Percentiles rank a stretch among this genome's conserved stretches.
Evolutionary conservation across 164 flowering plant genomes (phyloP).

Genomic region (Liquidambar formosana): DNA sequence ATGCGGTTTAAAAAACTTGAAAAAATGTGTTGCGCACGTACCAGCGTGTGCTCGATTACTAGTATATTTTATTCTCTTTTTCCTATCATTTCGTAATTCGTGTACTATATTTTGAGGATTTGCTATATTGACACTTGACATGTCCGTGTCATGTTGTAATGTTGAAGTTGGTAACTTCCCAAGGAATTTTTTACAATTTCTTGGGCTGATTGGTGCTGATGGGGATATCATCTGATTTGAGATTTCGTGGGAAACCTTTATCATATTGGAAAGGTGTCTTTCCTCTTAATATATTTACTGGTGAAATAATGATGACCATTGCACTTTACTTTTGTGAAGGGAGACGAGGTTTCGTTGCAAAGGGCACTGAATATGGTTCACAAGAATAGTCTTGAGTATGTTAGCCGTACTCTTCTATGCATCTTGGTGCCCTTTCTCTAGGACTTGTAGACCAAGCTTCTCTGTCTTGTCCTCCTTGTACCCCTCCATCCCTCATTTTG

Average conservation of each 20-base stretch:
- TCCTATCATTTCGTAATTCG: too few relatives aligned
- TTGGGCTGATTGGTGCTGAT: not conserved
- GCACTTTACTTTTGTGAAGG: conserved; percentile 48
- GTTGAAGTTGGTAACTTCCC: too few relatives aligned
- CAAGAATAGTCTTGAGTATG: conserved; percentile 49
- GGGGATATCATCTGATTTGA: not conserved
- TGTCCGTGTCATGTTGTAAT: too few relatives aligned
- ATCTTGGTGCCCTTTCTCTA: conserved; percentile 95
- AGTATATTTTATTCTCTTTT: too few relatives aligned
- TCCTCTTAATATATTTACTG: not conserved
- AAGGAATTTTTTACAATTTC: too few relatives aligned
- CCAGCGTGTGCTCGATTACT: too few relatives aligned
- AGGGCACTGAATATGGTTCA: conserved; percentile 63
- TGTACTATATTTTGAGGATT: too few relatives aligned
- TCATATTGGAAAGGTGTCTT: not conserved
- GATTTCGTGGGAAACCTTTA: not conserved
- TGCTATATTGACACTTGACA: too few relatives aligned
- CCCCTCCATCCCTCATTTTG: conserved; percentile 82
- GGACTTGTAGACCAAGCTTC: conserved; percentile 58
- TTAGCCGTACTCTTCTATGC: conserved; percentile 88
- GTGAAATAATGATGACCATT: conserved; percentile 6
- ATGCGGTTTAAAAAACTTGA: too few relatives aligned
- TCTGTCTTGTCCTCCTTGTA: conserved; percentile 58
- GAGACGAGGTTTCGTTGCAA: conserved; percentile 72
- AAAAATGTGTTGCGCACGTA: too few relatives aligned